Conservation (phyloP, 192 early-diverging fungal genomes). For the Backusella tuberculispora region DNA sequence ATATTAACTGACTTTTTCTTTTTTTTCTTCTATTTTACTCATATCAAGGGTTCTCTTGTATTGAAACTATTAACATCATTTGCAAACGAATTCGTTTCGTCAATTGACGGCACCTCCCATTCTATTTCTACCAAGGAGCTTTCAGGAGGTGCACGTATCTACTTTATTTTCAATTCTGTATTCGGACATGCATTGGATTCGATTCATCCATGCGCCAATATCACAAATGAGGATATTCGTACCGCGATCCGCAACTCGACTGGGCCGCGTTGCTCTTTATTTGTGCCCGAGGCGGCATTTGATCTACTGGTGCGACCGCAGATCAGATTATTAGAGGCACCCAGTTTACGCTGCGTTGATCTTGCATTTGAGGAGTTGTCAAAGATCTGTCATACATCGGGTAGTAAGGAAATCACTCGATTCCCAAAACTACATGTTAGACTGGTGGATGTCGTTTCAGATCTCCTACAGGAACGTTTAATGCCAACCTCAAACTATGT, state of each 20-base stretch:
- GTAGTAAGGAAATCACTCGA: constrained; percentile 68
- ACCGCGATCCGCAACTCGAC: constrained; percentile 81
- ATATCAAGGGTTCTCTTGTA: constrained; percentile 54
- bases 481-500: constrained; percentile 70
- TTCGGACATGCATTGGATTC: constrained; percentile 73
- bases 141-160: constrained; percentile 74
- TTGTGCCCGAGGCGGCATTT: constrained; percentile 83
- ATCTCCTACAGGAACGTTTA: constrained; percentile 70
- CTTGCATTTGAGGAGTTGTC: constrained; percentile 77
- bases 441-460: constrained; percentile 72
- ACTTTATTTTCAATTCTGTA: constrained; percentile 79
- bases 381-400: constrained; percentile 74
- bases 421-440: constrained; percentile 74
- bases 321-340: constrained; percentile 71
- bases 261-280: constrained; percentile 73
- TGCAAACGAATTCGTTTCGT: constrained; percentile 70
- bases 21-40: not conserved
- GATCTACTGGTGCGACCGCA: constrained; percentile 79
- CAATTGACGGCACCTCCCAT: constrained; percentile 70
- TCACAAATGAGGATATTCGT: constrained; percentile 73
- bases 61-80: constrained; percentile 72
- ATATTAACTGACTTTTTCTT: not conserved
- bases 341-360: constrained; percentile 76
- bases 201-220: constrained; percentile 67
- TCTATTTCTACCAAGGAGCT: constrained; percentile 73